These are phyloP conservation scores for Scheffersomyces stipitis DNA, from an alignment of 805 yeast genomes.

Conservation along the genomic window DNA sequence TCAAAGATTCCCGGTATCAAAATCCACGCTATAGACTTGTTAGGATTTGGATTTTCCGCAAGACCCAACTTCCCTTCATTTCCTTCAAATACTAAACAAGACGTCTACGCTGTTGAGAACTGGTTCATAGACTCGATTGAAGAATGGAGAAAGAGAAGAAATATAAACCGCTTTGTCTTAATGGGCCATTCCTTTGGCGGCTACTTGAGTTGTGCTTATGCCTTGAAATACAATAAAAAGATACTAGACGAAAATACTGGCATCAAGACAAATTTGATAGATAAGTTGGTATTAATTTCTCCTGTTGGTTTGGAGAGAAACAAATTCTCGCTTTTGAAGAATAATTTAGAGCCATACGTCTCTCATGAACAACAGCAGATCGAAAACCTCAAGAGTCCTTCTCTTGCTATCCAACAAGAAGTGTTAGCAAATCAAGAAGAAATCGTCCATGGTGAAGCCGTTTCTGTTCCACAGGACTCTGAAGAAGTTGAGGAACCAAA, in stretches of 20 bases:
- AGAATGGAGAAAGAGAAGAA: constrained; percentile 40
- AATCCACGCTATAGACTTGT: constrained; percentile 67
- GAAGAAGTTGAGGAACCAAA: constrained; percentile 10
- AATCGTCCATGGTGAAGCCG: constrained; percentile 28
- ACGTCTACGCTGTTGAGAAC: constrained; percentile 36
- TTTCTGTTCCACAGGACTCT: constrained; percentile 3
- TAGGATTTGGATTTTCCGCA: constrained; percentile 71
- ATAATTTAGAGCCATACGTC: constrained; percentile 3
- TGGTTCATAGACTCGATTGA: constrained; percentile 46
- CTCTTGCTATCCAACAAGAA: constrained; percentile 13
- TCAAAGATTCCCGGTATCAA: constrained; percentile 52
- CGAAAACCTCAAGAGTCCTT: neutral
- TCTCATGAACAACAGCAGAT: constrained; percentile 12
- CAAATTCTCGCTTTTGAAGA: constrained; percentile 26
- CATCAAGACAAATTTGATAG: constrained; percentile 23
- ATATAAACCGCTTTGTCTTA: constrained; percentile 33
- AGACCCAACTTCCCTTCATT: constrained; percentile 48
- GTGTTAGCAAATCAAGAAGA: constrained; percentile 25
- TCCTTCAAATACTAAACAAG: constrained; percentile 28
- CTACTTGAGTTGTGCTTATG: constrained; percentile 42
- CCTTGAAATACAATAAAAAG: constrained; percentile 38
- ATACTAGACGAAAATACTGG: constrained; percentile 16
- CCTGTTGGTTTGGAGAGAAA: constrained; percentile 46
- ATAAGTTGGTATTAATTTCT: constrained; percentile 39
- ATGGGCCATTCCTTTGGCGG: constrained; percentile 50